Base-by-base conservation (phyloP, 2,329 filamentous ascomycete species). In the Penicillium palitans region DNA sequence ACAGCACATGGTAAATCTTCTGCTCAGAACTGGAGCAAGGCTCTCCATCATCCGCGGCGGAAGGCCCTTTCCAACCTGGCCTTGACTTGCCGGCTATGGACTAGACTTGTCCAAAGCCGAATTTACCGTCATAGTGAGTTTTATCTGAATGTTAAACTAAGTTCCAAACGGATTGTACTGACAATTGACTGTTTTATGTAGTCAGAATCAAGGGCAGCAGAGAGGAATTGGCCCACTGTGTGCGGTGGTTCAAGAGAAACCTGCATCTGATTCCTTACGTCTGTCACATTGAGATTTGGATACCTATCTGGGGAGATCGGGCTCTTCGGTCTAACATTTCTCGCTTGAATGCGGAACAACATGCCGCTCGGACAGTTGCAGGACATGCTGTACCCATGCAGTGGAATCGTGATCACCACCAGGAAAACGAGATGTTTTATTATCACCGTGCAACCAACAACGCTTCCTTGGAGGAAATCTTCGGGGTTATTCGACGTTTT, bases 281-380 rank as follows among this genome's bases (percentile, higher is more conserved):
- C 59, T 87, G 86, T 63, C 89, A 91, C 68, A 83, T 91, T 59
- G 89, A 91, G 73, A 81, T 91, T 42, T 91, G 89, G 88, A 89
- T 91, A 61, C 89, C 89, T 3, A 88, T 91, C 41, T 91, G 81
- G 76, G 80, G 81, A 17, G 76, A 89, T 66, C 83, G 87, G 63
- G 65, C 68, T 3, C 59, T 62, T 31, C 84, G 83, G 21, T 82
- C 81, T 56, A 35, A n/a, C 8, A 75, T 78, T 44, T 4, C 25
- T 21, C 9, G 29, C 19, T 24, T 17, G 12, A 9, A 44, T 24
- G 15, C 10, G 37, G 50, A 33, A 27, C 50, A 24, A n/a, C 8
- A 44, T 42, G 19, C 6, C 4, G 7, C 19, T n/a, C 27, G 25
- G 13, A 10, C 27, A 19, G 39, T 37, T 2, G 27, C 39, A 24